Percentiles rank a stretch among this genome's conserved stretches.
These are phyloP conservation scores for Alloteropsis semialata DNA, from an alignment of 176 grass and related monocot species.

Conservation along the genomic window DNA sequence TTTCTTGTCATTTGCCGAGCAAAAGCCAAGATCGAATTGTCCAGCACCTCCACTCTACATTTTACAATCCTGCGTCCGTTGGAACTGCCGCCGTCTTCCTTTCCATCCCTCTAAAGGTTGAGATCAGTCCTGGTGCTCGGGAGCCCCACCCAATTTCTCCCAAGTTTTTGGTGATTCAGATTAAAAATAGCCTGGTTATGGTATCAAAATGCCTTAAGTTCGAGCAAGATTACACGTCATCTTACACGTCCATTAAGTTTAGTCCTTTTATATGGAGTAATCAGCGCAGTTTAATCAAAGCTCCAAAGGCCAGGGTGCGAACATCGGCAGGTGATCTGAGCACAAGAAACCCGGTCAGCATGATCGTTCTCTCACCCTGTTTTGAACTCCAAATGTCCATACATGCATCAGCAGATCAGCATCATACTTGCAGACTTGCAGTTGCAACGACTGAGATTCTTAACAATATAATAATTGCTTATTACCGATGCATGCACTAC, in stretches of 20 bases:
- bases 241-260: neutral
- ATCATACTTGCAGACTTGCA: neutral
- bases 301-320: neutral
- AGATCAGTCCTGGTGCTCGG: no score
- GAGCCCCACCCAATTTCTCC: no score
- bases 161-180: neutral
- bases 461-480: slow-evolving; percentile 5
- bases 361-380: neutral
- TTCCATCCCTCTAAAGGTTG: neutral
- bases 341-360: neutral
- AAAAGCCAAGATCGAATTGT: slow-evolving; percentile 14
- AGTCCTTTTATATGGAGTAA: neutral
- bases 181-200: neutral
- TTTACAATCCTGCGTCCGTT: neutral
- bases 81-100: neutral
- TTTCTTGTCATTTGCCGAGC: neutral
- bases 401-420: neutral
- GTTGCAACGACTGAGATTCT: neutral
- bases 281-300: neutral
- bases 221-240: no score
- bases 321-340: neutral
- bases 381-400: neutral
- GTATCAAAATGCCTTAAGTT: neutral
- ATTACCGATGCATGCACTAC: neutral
- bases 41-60: neutral